phyloP scores from a whole-genome alignment of 2,329 filamentous ascomycete genomes.

The Pyrenophora tritici-repentis region DNA sequence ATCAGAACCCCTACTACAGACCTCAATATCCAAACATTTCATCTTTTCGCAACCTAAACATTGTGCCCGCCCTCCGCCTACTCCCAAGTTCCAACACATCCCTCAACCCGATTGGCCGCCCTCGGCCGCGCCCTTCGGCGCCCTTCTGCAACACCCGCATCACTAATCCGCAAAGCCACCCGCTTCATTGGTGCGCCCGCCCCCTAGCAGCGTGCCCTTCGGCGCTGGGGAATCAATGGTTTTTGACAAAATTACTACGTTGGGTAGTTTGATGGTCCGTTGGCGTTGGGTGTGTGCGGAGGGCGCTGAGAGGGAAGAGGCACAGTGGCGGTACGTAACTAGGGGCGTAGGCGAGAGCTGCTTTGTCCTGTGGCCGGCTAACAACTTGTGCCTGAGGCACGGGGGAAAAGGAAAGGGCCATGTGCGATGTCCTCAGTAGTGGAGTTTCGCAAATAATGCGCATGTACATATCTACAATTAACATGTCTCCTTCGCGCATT shows the following conservation, averaged over 20 bases:
- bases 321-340: not conserved
- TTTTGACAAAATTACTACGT: constrained; percentile 3
- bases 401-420: too few species aligned
- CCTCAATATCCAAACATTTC: too few species aligned
- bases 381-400: too few species aligned
- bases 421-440: too few species aligned
- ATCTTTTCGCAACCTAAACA: too few species aligned
- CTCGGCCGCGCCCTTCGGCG: constrained; percentile 3
- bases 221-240: constrained; percentile 8
- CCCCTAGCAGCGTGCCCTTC: constrained; percentile 18
- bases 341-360: not conserved
- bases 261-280: constrained; percentile 3
- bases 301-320: not conserved
- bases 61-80: constrained; percentile 5
- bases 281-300: constrained; percentile 1
- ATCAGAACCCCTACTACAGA: too few species aligned
- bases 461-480: too few species aligned
- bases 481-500: too few species aligned
- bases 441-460: too few species aligned
- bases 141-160: constrained; percentile 3
- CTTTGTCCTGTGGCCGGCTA: too few species aligned
- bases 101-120: constrained; percentile 13
- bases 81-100: too few species aligned
- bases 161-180: not conserved
- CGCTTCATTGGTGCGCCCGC: constrained; percentile 8